Evolutionary conservation across 2,329 filamentous ascomycete species (phyloP).

Genomic region (Fusarium haematococcum): DNA sequence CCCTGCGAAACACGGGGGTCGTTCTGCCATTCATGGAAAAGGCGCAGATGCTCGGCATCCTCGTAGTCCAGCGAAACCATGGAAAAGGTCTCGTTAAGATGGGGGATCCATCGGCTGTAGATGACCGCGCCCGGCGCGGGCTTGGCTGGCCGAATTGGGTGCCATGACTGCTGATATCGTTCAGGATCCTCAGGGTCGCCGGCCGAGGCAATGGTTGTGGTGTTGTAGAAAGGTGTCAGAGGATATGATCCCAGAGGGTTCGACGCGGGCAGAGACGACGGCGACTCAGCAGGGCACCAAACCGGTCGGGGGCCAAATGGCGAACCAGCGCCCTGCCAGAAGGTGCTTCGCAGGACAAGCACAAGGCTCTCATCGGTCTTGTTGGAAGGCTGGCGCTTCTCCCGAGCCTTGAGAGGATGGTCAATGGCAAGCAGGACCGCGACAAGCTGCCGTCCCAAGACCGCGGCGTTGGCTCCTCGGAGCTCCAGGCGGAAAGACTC

Average conservation of each 20-base stretch:
- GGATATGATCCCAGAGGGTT: slow-evolving; percentile 59
- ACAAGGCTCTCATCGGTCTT: slow-evolving; percentile 49
- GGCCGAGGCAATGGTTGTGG: slow-evolving; percentile 52
- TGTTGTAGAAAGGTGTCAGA: slow-evolving; percentile 62
- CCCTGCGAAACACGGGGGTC: slow-evolving; percentile 83
- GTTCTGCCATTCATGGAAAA: slow-evolving; percentile 87
- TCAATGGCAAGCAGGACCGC: slow-evolving; percentile 62
- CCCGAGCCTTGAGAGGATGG: slow-evolving; percentile 56
- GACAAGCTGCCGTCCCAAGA: slow-evolving; percentile 55
- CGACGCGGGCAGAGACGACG: slow-evolving; percentile 49
- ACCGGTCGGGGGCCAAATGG: slow-evolving; percentile 73
- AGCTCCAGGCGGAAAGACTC: slow-evolving; percentile 63
- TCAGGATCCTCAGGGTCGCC: slow-evolving; percentile 56
- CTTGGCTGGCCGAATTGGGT: slow-evolving; percentile 79
- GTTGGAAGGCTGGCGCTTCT: slow-evolving; percentile 40
- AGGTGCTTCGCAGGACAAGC: slow-evolving; percentile 65
- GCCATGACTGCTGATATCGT: slow-evolving; percentile 67
- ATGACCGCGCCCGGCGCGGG: slow-evolving; percentile 76
- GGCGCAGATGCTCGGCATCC: slow-evolving; percentile 71
- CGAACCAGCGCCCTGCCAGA: slow-evolving; percentile 78
- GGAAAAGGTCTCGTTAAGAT: slow-evolving; percentile 80
- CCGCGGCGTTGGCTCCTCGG: slow-evolving; percentile 51
- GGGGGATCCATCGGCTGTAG: slow-evolving; percentile 83
- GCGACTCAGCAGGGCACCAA: slow-evolving; percentile 66
- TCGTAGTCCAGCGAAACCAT: slow-evolving; percentile 79